These are phyloP conservation scores for Monilinia fructicola DNA, from an alignment of 2,329 filamentous ascomycete genomes.

Conservation along the genomic window DNA sequence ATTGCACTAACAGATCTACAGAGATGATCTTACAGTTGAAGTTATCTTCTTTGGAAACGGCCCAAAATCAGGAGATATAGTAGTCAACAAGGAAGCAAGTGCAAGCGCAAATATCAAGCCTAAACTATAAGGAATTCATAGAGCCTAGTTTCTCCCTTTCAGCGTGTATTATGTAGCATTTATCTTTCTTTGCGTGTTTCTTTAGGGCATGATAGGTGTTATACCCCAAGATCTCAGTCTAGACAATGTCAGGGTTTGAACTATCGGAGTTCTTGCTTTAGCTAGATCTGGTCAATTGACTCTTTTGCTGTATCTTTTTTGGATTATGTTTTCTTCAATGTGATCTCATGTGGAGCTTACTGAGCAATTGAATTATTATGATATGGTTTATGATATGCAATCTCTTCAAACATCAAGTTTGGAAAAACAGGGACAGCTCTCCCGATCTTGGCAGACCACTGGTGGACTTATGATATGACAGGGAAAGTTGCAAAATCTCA, in stretches of 20 bases:
- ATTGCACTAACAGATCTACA: conserved; percentile 42
- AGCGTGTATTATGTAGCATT: conserved; percentile 15
- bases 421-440: background rate
- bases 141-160: background rate
- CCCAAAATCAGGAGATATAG: conserved; percentile 72
- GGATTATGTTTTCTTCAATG: background rate
- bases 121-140: conserved; percentile 34
- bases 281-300: background rate
- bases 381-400: background rate
- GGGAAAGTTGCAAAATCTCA: background rate
- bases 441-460: too few species aligned
- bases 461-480: background rate
- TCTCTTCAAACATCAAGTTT: background rate
- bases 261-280: background rate
- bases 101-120: conserved; percentile 46
- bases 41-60: conserved; percentile 97
- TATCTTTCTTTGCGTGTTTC: background rate
- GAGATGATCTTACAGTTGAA: conserved; percentile 94
- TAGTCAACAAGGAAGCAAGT: conserved; percentile 83
- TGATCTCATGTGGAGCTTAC: background rate
- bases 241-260: background rate
- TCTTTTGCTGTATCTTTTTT: background rate
- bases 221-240: conserved; percentile 6
- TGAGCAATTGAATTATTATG: background rate
- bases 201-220: background rate